Evolutionary conservation across 805 yeast genomes (phyloP).

Genomic region (Barnettozyma californica): DNA sequence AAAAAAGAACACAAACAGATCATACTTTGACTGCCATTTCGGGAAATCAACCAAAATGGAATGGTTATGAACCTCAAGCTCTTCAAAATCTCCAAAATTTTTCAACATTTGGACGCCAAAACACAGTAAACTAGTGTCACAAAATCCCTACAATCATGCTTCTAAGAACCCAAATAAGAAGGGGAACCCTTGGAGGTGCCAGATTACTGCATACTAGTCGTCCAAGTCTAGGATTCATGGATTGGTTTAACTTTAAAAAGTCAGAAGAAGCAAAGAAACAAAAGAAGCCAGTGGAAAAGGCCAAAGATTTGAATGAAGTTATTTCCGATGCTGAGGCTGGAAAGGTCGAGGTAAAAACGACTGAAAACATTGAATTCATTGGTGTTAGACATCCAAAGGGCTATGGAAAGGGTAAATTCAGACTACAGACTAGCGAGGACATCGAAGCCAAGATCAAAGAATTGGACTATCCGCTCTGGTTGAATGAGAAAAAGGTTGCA

Average conservation of each 20-base stretch:
- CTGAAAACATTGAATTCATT: conserved; percentile 24
- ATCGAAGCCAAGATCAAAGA: conserved; percentile 3
- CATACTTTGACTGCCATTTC: conserved; percentile 6
- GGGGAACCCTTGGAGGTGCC: background rate
- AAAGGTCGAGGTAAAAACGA: conserved; percentile 16
- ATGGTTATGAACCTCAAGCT: background rate
- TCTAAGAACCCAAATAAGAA: conserved; percentile 5
- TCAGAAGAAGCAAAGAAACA: conserved; percentile 18
- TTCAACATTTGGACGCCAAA: background rate
- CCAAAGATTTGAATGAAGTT: conserved; percentile 25
- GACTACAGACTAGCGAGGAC: conserved; percentile 6
- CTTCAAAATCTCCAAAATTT: background rate
- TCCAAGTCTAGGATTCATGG: conserved; percentile 29
- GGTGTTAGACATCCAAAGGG: conserved; percentile 14
- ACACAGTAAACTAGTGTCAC: background rate
- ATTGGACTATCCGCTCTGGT: conserved; percentile 27
- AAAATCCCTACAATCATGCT: background rate
- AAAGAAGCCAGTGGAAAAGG: conserved; percentile 15
- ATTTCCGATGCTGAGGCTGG: conserved; percentile 34
- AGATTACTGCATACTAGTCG: conserved; percentile 26
- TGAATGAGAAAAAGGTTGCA: conserved; percentile 22
- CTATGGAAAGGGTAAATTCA: conserved; percentile 10
- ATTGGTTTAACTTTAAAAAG: conserved; percentile 35
- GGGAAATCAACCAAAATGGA: conserved; percentile 11
- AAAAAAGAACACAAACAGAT: background rate